Base-by-base conservation (phyloP, 192 early-diverging fungal species). In the Entophlyctis luteolus region DNA sequence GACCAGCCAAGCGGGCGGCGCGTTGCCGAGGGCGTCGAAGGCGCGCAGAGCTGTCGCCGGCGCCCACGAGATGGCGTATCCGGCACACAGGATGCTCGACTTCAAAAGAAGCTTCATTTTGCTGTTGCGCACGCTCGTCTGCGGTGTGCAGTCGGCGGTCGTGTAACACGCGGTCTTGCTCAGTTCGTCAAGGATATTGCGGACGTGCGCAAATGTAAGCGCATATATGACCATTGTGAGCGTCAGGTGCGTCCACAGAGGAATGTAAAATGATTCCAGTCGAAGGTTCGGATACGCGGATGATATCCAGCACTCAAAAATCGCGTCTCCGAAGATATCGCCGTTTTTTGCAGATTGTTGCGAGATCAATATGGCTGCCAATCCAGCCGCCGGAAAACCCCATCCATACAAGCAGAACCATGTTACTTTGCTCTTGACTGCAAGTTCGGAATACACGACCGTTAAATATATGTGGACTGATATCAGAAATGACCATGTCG, bases 271-370 rank as follows among this genome's bases (percentile, higher is more conserved):
- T 35, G 50, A 42, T 6, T 20, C 22, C 6, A 63, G 18, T 2
- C 60, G 60, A 10, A 63, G 48, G 12, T 20, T 34, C 12, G 60
- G 48, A 0, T 63, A 63, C 12, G 25, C 12, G 1, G 39, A 12
- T 10, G 47, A 48, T 10, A 63, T 50, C 60, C 60, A 63, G 42
- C 60, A 63, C 8, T 63, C 60, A 42, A 32, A 63, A 48, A 32
- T 63, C 6, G 47, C 42, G 33, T 63, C 47, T 5, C 60, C 60
- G 8, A 60, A 25, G 6, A 63, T 28, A 34, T 48, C 6, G 5
- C 29, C 28, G 27, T 6, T 16, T 18, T 50, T 1, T 23, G 25
- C 22, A n/a, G n/a, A n/a, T 23, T 23, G 5, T 50, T 49, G 46
- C 5, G 31, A 12, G n/a, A 49, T 10, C 28, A 63, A 63, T 32